Percentiles rank a stretch among this genome's conserved stretches.
These are phyloP conservation scores for sweet orange (Citrus sinensis) DNA, from an alignment of 345 rosid species.

Conservation along the genomic window DNA sequence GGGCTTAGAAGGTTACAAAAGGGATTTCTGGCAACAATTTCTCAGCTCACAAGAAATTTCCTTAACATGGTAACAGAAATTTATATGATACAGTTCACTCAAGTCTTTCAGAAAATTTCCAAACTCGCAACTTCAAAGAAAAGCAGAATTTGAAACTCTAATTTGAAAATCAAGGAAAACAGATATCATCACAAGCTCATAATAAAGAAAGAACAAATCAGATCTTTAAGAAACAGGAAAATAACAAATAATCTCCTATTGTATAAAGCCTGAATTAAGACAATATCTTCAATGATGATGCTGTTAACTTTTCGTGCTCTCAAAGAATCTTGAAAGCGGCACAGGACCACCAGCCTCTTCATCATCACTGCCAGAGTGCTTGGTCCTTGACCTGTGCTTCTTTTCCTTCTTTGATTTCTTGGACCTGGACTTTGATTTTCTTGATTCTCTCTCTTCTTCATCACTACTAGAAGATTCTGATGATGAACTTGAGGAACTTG, in stretches of 20 bases:
- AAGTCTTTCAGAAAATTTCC: neutral
- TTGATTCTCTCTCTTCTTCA: slow-evolving; percentile 65
- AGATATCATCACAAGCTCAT: slow-evolving; percentile 18
- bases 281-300: slow-evolving; percentile 8
- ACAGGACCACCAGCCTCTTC: slow-evolving; percentile 72
- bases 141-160: neutral
- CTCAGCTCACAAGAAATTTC: neutral
- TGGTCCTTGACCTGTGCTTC: slow-evolving; percentile 64
- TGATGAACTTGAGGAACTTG: slow-evolving; percentile 60
- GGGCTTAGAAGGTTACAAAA: no score
- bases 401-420: slow-evolving; percentile 63
- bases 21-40: neutral
- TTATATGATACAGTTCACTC: neutral
- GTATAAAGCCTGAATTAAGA: slow-evolving; percentile 7
- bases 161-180: neutral
- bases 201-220: neutral
- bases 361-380: slow-evolving; percentile 41
- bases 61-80: neutral
- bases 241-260: neutral
- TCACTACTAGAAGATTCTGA: slow-evolving; percentile 77
- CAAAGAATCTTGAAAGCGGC: slow-evolving; percentile 91
- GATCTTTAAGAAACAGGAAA: slow-evolving; percentile 5
- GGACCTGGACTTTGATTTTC: slow-evolving; percentile 80
- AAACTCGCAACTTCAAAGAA: neutral
- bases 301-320: slow-evolving; percentile 52